A percentile compares a stretch with the other conserved stretches of the same genome.
Evolutionary conservation across 192 early-diverging fungal species (phyloP).

Genomic region (Pilaira anomala): DNA sequence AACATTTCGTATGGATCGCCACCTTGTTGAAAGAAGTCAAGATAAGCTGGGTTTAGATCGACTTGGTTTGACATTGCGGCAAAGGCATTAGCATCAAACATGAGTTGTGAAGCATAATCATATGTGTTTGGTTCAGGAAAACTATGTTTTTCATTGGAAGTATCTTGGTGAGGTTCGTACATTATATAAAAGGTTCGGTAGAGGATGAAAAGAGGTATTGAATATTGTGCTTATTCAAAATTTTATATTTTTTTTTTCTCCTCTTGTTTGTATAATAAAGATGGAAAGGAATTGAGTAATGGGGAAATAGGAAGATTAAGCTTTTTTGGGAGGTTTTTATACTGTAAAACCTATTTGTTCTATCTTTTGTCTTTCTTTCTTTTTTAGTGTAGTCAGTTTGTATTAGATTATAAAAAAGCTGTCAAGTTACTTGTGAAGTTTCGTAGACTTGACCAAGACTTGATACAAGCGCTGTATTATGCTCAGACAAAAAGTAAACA

Average conservation of each 20-base stretch:
- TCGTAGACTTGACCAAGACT: too few relatives aligned
- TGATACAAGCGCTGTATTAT: too few relatives aligned
- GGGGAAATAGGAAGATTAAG: conserved; percentile 15
- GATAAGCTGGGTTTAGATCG: conserved; percentile 6
- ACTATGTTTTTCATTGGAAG: conserved; percentile 3
- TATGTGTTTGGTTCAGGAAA: conserved; percentile 14
- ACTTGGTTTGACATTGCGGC: conserved; percentile 14
- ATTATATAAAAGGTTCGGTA: neutral
- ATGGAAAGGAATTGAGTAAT: conserved; percentile 9
- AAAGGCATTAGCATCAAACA: conserved; percentile 15
- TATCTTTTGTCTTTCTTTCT: neutral
- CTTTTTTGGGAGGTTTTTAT: neutral
- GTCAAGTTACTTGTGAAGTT: too few relatives aligned
- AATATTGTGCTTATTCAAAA: neutral
- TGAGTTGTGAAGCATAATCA: conserved; percentile 11
- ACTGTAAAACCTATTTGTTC: neutral
- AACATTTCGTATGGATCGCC: conserved; percentile 10
- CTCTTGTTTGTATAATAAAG: conserved; percentile 6
- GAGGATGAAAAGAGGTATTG: neutral
- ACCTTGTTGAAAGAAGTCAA: conserved; percentile 12
- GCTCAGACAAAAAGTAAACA: neutral
- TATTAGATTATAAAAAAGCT: too few relatives aligned
- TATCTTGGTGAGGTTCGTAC: conserved; percentile 16
- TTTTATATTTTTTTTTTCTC: conserved; percentile 6
- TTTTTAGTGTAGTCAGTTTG: too few relatives aligned